Evolutionary conservation across 768 basidiomycete species (phyloP).

Genomic region (Tephrocybe sp.): DNA sequence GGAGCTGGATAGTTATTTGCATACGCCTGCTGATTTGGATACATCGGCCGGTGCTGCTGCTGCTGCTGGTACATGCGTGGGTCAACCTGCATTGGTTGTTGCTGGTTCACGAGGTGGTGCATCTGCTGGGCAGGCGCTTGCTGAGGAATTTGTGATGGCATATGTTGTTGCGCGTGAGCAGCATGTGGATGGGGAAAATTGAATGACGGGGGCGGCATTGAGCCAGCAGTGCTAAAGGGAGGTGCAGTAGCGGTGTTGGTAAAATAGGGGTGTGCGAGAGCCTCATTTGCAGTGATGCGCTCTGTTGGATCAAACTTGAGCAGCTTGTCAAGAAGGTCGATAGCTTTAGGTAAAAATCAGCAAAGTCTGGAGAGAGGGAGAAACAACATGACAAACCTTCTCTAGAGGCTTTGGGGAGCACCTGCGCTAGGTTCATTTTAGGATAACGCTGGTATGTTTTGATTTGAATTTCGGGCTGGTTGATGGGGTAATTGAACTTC

Average conservation of each 20-base stretch:
- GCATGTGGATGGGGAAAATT: slow-evolving; percentile 66
- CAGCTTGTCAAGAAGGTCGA: slow-evolving; percentile 91
- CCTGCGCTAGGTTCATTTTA: slow-evolving; percentile 75
- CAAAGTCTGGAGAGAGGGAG: neutral
- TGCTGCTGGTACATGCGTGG: slow-evolving; percentile 13
- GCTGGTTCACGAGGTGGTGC: slow-evolving; percentile 31
- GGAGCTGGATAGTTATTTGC: slow-evolving; percentile 11
- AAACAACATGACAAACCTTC: slow-evolving; percentile 48
- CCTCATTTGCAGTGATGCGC: slow-evolving; percentile 88
- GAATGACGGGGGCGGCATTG: slow-evolving; percentile 67
- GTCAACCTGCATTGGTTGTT: slow-evolving; percentile 20
- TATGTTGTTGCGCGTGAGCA: slow-evolving; percentile 49
- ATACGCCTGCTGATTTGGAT: slow-evolving; percentile 13
- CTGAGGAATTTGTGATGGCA: slow-evolving; percentile 28
- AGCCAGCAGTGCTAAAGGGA: slow-evolving; percentile 44
- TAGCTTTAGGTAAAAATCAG: slow-evolving; percentile 45
- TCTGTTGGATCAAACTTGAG: slow-evolving; percentile 95
- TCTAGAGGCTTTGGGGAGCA: slow-evolving; percentile 82
- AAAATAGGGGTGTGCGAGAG: slow-evolving; percentile 92
- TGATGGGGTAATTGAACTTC: slow-evolving; percentile 10
- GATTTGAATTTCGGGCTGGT: slow-evolving; percentile 75
- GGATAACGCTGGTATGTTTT: slow-evolving; percentile 88
- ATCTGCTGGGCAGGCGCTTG: slow-evolving; percentile 30
- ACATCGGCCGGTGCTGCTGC: slow-evolving; percentile 13
- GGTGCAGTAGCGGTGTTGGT: slow-evolving; percentile 47